Evolutionary conservation across 257 asterid species (phyloP), one percentile per base, ranked within the genome.

Genomic region (Eustoma russellianum): DNA sequence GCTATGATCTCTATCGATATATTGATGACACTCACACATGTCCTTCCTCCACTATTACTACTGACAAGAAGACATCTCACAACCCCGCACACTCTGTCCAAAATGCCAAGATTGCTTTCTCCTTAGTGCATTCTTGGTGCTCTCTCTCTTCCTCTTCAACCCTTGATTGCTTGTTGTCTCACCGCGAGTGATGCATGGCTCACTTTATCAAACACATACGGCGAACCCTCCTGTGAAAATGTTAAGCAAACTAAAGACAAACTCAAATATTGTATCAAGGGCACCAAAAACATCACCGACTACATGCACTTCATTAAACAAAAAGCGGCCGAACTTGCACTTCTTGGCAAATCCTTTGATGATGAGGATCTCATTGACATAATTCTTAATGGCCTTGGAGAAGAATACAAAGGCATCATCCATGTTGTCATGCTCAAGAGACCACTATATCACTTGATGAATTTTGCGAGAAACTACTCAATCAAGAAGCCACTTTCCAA

Each of bases 111-210:
- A 50, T 5, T 7, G 33, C 5, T 17, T 50, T 1, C 9, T 50
- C 2, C 11, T 50, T 5, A 28, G 11, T 28, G 40, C 41, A 12
- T 50, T 2, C 5, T 13, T 5, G 55, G 41, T 1, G 13, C 35
- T 13, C 1, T 50, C 0, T 50, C 55, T 35, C 55, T 0, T 10
- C 2, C 2, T 2, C 13, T 13, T 1, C 3, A 41, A 7, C 13
- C 13, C 10, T 1, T 79, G 9, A 83, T 79, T 7, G 83, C 76
- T 2, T 6, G 16, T 0, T 50, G n/a, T 1, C 9, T 8, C 17
- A 18, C 34, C n/a, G 5, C 34, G 0, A 7, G 34, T 6, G 14
- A 48, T 17, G 34, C 34, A 0, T 50, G 55, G 55, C 11, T 1
- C 0, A 12, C 3, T 1, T 0, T 48, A 33, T 13, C 53, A 14